Percentiles rank a stretch among this genome's conserved stretches.
Evolutionary conservation across 352 stramenopile species (phyloP).

Genomic region (Globisporangium uncinulatum): DNA sequence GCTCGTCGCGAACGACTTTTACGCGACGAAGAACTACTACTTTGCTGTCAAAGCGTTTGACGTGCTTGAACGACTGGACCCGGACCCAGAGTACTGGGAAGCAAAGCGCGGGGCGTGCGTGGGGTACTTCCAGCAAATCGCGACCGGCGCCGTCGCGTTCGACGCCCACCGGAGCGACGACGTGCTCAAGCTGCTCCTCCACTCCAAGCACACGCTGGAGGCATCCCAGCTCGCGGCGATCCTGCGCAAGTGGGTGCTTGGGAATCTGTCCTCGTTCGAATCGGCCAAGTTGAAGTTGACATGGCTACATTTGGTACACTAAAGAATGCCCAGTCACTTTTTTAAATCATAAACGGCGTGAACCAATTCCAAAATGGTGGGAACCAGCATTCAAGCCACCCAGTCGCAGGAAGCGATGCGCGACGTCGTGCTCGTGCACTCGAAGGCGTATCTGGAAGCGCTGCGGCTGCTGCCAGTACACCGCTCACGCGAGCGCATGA

Average conservation of each 20-base stretch:
- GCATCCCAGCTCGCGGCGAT: slow-evolving; percentile 34
- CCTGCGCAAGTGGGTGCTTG: slow-evolving; percentile 34
- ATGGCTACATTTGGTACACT: no score
- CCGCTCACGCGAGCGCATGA: slow-evolving; percentile 33
- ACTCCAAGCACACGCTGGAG: slow-evolving; percentile 53
- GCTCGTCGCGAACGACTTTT: slow-evolving; percentile 68
- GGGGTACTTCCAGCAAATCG: slow-evolving; percentile 57
- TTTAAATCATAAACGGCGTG: no score
- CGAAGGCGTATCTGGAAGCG: slow-evolving; percentile 19
- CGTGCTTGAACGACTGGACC: slow-evolving; percentile 63
- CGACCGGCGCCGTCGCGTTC: slow-evolving; percentile 21
- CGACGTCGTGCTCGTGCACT: slow-evolving; percentile 10
- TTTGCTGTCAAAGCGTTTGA: slow-evolving; percentile 68
- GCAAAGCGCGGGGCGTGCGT: slow-evolving; percentile 65
- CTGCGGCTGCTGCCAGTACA: slow-evolving; percentile 34
- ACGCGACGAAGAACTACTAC: slow-evolving; percentile 52
- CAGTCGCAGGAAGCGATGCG: background rate
- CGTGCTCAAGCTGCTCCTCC: slow-evolving; percentile 39
- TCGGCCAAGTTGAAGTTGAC: no score
- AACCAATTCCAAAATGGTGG: no score
- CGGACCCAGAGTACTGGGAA: slow-evolving; percentile 72
- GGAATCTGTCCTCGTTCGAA: background rate
- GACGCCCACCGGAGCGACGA: slow-evolving; percentile 30
- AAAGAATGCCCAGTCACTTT: no score
- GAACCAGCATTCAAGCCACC: background rate